A percentile compares a stretch with the other conserved stretches of the same genome.
Evolutionary conservation across 176 grass and related monocot species (phyloP).

Genomic region (Bothriochloa decipiens): DNA sequence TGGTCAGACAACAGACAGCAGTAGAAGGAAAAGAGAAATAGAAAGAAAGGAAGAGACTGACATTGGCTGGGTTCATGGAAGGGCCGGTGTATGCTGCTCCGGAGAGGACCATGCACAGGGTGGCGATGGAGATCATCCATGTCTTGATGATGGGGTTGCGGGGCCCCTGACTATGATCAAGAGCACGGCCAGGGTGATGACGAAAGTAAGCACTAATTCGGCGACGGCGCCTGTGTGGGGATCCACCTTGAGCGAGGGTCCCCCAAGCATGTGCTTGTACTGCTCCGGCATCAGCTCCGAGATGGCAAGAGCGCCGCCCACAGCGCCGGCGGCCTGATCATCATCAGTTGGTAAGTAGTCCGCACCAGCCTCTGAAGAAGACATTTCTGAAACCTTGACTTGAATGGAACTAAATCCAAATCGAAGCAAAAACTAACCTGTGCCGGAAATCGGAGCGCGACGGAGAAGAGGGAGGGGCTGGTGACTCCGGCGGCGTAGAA

Average conservation of each 20-base stretch:
- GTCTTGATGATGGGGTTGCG: conserved; percentile 39
- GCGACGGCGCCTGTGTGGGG: conserved; percentile 56
- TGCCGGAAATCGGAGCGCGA: conserved; percentile 38
- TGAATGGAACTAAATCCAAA: neutral
- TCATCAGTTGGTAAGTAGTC: neutral
- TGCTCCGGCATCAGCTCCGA: conserved; percentile 39
- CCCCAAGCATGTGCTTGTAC: conserved; percentile 40
- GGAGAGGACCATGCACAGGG: conserved; percentile 21
- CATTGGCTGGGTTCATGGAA: conserved; percentile 43
- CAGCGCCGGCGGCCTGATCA: conserved; percentile 34
- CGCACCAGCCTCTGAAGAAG: neutral
- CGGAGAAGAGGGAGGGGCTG: conserved; percentile 33
- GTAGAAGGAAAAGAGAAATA: neutral
- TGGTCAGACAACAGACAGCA: neutral
- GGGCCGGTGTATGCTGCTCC: conserved; percentile 36
- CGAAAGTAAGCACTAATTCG: conserved; percentile 66
- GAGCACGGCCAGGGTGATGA: conserved; percentile 61
- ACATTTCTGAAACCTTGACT: neutral
- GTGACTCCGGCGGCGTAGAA: conserved; percentile 55
- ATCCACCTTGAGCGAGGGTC: conserved; percentile 39
- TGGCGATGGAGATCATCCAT: conserved; percentile 34
- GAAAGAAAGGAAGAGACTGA: neutral
- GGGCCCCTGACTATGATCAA: conserved; percentile 46
- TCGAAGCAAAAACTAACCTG: conserved; percentile 8
- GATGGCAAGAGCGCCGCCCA: conserved; percentile 38